A percentile compares a stretch with the other conserved stretches of the same genome.
These are phyloP conservation scores for Naematelia encephala DNA, from an alignment of 768 basidiomycete species.

Conservation along the genomic window DNA sequence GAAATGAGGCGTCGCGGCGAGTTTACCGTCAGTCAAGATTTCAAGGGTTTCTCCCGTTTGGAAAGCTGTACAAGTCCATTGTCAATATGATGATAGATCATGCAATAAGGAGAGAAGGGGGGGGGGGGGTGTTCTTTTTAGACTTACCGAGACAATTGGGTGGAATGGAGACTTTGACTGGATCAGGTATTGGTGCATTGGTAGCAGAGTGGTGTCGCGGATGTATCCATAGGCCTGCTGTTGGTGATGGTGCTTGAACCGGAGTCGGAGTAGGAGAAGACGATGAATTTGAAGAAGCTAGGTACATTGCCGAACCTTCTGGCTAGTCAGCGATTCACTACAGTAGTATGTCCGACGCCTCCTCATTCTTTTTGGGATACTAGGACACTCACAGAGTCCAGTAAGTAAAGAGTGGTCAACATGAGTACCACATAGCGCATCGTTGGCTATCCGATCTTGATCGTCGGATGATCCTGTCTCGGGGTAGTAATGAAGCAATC, in stretches of 20 bases:
- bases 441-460: constrained; percentile 57
- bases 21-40: constrained; percentile 71
- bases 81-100: constrained; percentile 1
- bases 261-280: constrained; percentile 48
- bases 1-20: constrained; percentile 92
- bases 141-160: constrained; percentile 50
- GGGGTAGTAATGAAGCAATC: constrained; percentile 95
- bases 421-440: constrained; percentile 87
- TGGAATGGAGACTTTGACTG: constrained; percentile 84
- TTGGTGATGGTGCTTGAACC: constrained; percentile 66
- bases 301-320: constrained; percentile 72
- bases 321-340: background rate
- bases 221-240: constrained; percentile 86
- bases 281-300: constrained; percentile 54
- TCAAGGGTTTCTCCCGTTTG: constrained; percentile 96
- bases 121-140: too few species aligned
- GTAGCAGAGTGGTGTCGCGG: constrained; percentile 55
- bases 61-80: constrained; percentile 71
- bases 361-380: too few species aligned
- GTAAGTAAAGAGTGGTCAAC: constrained; percentile 79
- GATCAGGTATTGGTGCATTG: constrained; percentile 56
- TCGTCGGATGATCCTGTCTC: constrained; percentile 53
- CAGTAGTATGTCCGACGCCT: background rate
- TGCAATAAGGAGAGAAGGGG: too few species aligned
- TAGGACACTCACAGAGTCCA: constrained; percentile 76